A percentile compares a stretch with the other conserved stretches of the same genome.
Evolutionary conservation across 306 rosid species (phyloP).

Genomic region (Arachis hypogaea): DNA sequence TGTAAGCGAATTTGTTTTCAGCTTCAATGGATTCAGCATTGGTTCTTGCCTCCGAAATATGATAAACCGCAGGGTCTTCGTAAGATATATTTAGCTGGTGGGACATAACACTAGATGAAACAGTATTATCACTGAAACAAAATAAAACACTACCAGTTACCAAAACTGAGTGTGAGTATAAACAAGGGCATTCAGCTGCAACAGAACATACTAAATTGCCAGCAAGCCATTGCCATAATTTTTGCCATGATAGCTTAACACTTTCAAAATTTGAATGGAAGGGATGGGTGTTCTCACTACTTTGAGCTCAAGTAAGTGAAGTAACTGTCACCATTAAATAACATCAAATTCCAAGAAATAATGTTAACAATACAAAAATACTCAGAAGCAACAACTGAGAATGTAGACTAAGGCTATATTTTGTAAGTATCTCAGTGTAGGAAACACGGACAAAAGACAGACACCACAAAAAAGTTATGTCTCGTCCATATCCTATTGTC

Average conservation of each 20-base stretch:
- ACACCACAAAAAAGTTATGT: too few relatives aligned
- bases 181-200: slow-evolving; percentile 1
- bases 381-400: background rate
- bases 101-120: slow-evolving; percentile 25
- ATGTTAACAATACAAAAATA: background rate
- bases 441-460: too few relatives aligned
- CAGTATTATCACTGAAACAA: slow-evolving; percentile 43
- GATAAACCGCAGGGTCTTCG: slow-evolving; percentile 39
- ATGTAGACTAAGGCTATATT: background rate
- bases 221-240: background rate
- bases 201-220: background rate
- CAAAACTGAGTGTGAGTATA: slow-evolving; percentile 13
- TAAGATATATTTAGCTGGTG: slow-evolving; percentile 21
- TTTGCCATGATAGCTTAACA: background rate
- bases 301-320: background rate
- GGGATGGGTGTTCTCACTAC: background rate
- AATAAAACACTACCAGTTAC: slow-evolving; percentile 30
- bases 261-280: background rate
- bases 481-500: too few relatives aligned
- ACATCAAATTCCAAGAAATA: background rate
- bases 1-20: slow-evolving; percentile 33
- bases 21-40: slow-evolving; percentile 29
- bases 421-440: too few relatives aligned
- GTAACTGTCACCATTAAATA: background rate
- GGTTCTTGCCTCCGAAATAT: slow-evolving; percentile 41